phyloP scores from a whole-genome alignment of 164 flowering plant species.

The Santalum album region DNA sequence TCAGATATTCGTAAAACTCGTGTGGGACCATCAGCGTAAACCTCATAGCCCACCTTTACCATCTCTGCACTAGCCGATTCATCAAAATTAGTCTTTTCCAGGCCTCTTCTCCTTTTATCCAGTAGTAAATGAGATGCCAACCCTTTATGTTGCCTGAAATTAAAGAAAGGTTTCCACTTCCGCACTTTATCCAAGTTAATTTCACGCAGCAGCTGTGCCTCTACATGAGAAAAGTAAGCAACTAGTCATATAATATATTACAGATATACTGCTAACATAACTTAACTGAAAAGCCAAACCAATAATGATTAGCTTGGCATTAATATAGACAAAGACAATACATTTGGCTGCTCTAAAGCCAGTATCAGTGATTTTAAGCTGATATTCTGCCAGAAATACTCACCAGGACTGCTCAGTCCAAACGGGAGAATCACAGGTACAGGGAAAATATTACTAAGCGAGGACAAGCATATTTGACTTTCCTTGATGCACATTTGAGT shows the following conservation, averaged over 20 bases:
- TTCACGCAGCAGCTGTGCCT: conserved; percentile 46
- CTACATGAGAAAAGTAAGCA: conserved; percentile 22
- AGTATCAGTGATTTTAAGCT: too few species aligned
- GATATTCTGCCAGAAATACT: too few species aligned
- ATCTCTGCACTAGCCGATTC: conserved; percentile 26
- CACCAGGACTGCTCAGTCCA: too few species aligned
- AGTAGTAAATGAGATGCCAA: conserved; percentile 35
- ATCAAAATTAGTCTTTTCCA: conserved; percentile 18
- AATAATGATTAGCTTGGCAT: too few species aligned
- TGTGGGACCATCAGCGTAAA: conserved; percentile 81
- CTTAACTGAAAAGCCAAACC: background rate
- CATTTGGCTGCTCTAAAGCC: too few species aligned
- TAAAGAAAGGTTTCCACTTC: conserved; percentile 70
- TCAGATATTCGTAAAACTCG: conserved; percentile 72
- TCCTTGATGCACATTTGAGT: too few species aligned
- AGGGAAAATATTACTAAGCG: too few species aligned
- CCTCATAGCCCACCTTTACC: conserved; percentile 66
- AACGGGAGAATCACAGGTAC: too few species aligned
- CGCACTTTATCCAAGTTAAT: conserved; percentile 83
- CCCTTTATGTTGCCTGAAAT: conserved; percentile 38
- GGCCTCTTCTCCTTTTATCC: conserved; percentile 26
- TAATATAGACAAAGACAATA: background rate
- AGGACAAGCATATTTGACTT: too few species aligned
- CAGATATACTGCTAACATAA: background rate
- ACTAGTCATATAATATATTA: background rate